These are phyloP conservation scores for Leptomonas seymouri DNA, from an alignment of 208 protist species.

Conservation along the genomic window DNA sequence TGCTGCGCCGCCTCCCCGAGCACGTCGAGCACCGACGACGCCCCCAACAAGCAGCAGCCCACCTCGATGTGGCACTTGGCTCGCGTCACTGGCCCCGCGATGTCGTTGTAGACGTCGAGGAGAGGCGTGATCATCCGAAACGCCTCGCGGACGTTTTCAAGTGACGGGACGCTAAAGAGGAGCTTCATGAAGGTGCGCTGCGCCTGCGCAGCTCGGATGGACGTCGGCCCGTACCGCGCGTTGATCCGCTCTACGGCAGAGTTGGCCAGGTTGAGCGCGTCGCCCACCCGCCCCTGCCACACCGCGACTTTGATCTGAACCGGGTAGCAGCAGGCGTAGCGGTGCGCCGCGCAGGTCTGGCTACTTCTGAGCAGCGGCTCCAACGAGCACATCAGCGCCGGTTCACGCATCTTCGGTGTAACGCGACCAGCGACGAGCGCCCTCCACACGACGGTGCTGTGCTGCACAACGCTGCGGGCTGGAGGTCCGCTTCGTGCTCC, in stretches of 20 bases:
- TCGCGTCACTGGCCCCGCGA: conserved; percentile 60
- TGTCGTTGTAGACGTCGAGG: conserved; percentile 45
- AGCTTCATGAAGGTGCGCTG: conserved; percentile 32
- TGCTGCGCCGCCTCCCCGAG: conserved; percentile 46
- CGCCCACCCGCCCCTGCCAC: conserved; percentile 58
- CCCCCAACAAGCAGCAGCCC: conserved; percentile 63
- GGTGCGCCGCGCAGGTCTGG: conserved; percentile 52
- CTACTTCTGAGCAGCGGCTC: conserved; percentile 51
- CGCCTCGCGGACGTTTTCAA: conserved; percentile 46
- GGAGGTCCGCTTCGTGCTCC: conserved; percentile 29
- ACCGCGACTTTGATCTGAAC: conserved; percentile 60
- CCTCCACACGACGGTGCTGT: conserved; percentile 43
- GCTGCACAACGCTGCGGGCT: background rate
- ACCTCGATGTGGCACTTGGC: conserved; percentile 69
- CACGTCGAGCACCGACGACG: conserved; percentile 30
- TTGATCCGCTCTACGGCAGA: conserved; percentile 32
- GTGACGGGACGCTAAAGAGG: conserved; percentile 42
- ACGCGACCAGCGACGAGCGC: conserved; percentile 48
- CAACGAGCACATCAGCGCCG: conserved; percentile 39
- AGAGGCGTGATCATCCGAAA: conserved; percentile 38
- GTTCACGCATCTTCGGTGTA: conserved; percentile 55
- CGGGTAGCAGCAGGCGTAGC: conserved; percentile 67
- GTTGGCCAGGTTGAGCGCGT: conserved; percentile 51
- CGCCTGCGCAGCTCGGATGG: conserved; percentile 50
- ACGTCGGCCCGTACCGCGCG: conserved; percentile 32